These are phyloP conservation scores for Blastocystis sp. DNA, from an alignment of 352 stramenopile species.

Conservation along the genomic window DNA sequence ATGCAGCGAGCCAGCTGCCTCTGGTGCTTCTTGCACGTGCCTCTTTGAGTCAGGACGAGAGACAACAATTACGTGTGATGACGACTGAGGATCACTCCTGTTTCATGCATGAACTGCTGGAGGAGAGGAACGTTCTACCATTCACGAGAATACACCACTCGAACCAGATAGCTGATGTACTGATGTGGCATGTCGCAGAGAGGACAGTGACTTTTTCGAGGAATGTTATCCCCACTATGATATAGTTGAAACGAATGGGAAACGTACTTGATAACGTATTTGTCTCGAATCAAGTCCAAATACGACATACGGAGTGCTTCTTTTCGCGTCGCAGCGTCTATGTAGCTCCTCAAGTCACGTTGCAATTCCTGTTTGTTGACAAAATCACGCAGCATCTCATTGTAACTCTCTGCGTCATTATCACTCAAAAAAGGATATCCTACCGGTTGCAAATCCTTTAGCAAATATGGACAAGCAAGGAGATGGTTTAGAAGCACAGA, in stretches of 20 bases:
- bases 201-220: neutral
- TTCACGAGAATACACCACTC: neutral
- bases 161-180: neutral
- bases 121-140: constrained; percentile 15
- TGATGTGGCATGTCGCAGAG: neutral
- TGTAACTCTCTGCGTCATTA: neutral
- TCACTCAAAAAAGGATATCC: neutral
- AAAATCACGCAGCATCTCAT: neutral
- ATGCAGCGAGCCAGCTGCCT: constrained; percentile 9
- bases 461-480: neutral
- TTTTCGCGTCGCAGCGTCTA: neutral
- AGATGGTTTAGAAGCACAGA: neutral
- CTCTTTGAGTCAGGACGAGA: neutral
- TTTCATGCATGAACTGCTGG: constrained; percentile 4
- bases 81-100: constrained; percentile 36
- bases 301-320: neutral
- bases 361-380: constrained; percentile 6
- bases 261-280: neutral
- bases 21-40: constrained; percentile 54
- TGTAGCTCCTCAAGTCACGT: neutral
- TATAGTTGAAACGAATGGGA: neutral
- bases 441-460: neutral
- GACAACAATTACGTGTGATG: neutral
- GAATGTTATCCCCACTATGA: neutral
- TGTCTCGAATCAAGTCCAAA: neutral